Base-by-base conservation (phyloP, 2,329 filamentous ascomycete genomes). In the Coleophoma eucalyptorum region DNA sequence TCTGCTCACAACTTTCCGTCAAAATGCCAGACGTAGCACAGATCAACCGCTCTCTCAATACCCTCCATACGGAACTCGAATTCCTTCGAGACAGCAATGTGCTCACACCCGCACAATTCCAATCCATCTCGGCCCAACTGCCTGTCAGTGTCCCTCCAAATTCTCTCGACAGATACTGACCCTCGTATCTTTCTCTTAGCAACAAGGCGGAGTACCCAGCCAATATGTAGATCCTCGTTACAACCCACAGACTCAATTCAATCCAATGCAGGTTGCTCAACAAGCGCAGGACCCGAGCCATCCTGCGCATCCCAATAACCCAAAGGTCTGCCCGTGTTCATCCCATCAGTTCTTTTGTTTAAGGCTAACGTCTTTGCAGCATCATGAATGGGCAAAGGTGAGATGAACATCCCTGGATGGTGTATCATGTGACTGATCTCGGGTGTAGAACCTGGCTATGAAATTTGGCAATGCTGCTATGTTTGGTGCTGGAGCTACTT, bases 91-190 rank as follows among this genome's bases (percentile, higher is more conserved):
- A 63, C 31, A 55, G 54, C 15, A 62, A 61, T 33, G 58, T 66
- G 2, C 45, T 67, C 5, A 57, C 54, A 18, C 56, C 57, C 2
- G 52, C 59, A n/a, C 65, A 67, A 51, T 59, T 65, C 21, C 54
- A 65, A 34, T 62, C 58, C 7, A 68, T 67, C 35, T 57, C 62
- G 54, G 63, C 63, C 20, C 65, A 67, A 50, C 51, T 67, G n/a
- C 65, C 66, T 10, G 64, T 66, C 55, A 18, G 50, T 38, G 18
- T 18, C n/a, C 34, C n/a, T 35, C 38, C 16, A 13, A 52, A 12
- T 40, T 50, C 40, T 37, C 12, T 21, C 26, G 11, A 15, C 42
- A 26, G 26, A 26, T 8, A 5, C 26, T 26, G 26, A 26, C 10
- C 26, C 3, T 5, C 6, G 6, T 26, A 5, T 26, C 2, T 3